Evolutionary conservation across 2,329 filamentous ascomycete genomes (phyloP).

Genomic region (Colletotrichum salicis): DNA sequence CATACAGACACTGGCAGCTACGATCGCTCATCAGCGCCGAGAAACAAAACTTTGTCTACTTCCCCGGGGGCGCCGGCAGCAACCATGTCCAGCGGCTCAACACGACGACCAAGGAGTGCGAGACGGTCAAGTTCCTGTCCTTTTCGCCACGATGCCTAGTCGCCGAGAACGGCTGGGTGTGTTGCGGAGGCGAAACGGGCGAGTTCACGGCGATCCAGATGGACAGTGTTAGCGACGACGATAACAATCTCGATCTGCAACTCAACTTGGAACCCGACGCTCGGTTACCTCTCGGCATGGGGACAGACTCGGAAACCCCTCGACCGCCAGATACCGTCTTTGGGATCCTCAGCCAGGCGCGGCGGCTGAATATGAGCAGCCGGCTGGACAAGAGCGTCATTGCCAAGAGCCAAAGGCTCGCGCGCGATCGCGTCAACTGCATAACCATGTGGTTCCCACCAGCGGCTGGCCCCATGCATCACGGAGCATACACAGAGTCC

Average conservation of each 20-base stretch:
- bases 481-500: constrained; percentile 58
- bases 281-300: constrained; percentile 41
- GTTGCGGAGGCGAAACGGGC: constrained; percentile 87
- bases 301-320: constrained; percentile 43
- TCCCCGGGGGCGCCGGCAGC: constrained; percentile 79
- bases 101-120: constrained; percentile 75
- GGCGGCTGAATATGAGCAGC: constrained; percentile 43
- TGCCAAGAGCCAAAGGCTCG: constrained; percentile 64
- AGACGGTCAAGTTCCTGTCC: constrained; percentile 75
- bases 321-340: constrained; percentile 47
- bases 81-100: constrained; percentile 74
- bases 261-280: constrained; percentile 48
- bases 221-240: constrained; percentile 48
- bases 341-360: constrained; percentile 50
- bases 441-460: constrained; percentile 72
- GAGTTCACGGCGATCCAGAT: constrained; percentile 85
- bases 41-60: constrained; percentile 82
- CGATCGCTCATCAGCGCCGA: constrained; percentile 89
- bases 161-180: constrained; percentile 88
- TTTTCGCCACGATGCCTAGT: constrained; percentile 87
- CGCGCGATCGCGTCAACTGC: constrained; percentile 72
- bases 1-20: constrained; percentile 81
- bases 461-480: constrained; percentile 41
- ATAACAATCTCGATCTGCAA: constrained; percentile 39
- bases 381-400: constrained; percentile 56